Percentiles rank a stretch among this genome's conserved stretches.
These are phyloP conservation scores for Alternaria hordeiaustralica DNA, from an alignment of 2,329 filamentous ascomycete species.

Conservation along the genomic window DNA sequence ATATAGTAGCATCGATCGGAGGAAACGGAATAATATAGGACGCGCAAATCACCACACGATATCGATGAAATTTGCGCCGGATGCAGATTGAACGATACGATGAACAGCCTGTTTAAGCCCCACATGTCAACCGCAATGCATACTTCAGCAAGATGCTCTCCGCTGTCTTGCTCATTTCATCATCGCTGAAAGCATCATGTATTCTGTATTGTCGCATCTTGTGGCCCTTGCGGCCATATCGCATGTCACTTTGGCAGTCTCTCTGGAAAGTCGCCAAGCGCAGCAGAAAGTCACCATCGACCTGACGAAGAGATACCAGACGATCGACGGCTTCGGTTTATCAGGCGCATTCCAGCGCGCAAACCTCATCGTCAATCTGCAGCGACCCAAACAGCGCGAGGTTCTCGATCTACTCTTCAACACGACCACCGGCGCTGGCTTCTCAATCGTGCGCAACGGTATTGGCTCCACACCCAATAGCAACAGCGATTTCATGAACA, in stretches of 20 bases:
- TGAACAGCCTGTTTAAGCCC: background rate
- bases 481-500: constrained; percentile 48
- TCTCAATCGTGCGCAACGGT: constrained; percentile 56
- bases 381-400: constrained; percentile 50
- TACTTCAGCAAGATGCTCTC: background rate
- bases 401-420: constrained; percentile 56
- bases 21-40: background rate
- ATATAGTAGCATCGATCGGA: background rate
- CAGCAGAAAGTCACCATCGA: constrained; percentile 49
- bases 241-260: constrained; percentile 11
- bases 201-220: constrained; percentile 11
- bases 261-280: constrained; percentile 24
- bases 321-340: constrained; percentile 57
- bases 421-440: constrained; percentile 53
- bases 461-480: constrained; percentile 54
- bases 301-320: constrained; percentile 53
- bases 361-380: constrained; percentile 52
- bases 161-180: rapidly evolving
- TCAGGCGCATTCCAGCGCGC: constrained; percentile 56
- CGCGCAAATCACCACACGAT: background rate
- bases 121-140: background rate
- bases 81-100: background rate
- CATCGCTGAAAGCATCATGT: constrained; percentile 5
- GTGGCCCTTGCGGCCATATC: constrained; percentile 18
- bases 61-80: background rate